Evolutionary conservation across 2,329 filamentous ascomycete genomes (phyloP).

Genomic region (Alternaria longipes): DNA sequence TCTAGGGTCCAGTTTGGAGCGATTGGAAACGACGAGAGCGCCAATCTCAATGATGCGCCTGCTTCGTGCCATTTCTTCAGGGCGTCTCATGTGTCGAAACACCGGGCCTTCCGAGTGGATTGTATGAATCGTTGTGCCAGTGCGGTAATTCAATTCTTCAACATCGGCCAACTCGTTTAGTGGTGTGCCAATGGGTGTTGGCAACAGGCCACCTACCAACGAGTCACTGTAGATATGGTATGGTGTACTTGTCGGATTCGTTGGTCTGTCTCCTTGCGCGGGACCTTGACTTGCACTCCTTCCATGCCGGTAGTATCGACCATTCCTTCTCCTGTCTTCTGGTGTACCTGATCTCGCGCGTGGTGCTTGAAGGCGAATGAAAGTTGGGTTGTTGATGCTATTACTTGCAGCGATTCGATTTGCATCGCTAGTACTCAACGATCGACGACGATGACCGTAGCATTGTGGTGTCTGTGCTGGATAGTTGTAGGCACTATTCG

Average conservation of each 20-base stretch:
- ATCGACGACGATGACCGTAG: slow-evolving; percentile 36
- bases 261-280: neutral
- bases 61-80: slow-evolving; percentile 29
- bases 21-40: slow-evolving; percentile 35
- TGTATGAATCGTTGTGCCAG: neutral
- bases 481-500: slow-evolving; percentile 11
- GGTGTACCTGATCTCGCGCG: slow-evolving; percentile 14
- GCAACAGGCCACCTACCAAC: slow-evolving; percentile 14
- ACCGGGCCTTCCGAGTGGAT: neutral
- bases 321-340: slow-evolving; percentile 15
- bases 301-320: slow-evolving; percentile 4
- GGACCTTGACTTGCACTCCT: slow-evolving; percentile 21
- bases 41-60: slow-evolving; percentile 43
- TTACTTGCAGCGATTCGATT: slow-evolving; percentile 19
- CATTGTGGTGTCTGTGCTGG: slow-evolving; percentile 11
- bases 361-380: slow-evolving; percentile 34
- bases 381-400: slow-evolving; percentile 29
- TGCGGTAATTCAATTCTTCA: neutral
- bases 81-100: slow-evolving; percentile 31
- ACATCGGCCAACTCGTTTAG: slow-evolving; percentile 12
- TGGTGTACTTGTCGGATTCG: slow-evolving; percentile 15
- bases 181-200: slow-evolving; percentile 26
- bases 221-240: slow-evolving; percentile 10
- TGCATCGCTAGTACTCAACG: slow-evolving; percentile 38
- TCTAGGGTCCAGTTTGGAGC: slow-evolving; percentile 8